Percentiles rank a stretch among this genome's conserved stretches.
phyloP scores from a whole-genome alignment of 257 asterid species.

The Misopates orontium region DNA sequence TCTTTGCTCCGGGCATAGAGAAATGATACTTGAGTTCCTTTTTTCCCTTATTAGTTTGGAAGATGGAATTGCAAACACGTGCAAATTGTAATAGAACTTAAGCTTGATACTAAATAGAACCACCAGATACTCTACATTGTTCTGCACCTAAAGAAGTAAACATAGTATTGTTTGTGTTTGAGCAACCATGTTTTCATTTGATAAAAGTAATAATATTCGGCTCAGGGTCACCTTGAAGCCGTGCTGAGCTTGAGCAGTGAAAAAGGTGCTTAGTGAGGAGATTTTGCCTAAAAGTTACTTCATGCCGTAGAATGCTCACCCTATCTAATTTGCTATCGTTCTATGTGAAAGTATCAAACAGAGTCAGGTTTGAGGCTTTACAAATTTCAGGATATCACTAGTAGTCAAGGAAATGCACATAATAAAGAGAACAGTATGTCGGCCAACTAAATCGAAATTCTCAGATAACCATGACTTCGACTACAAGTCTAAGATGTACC shows the following conservation, averaged over 20 bases:
- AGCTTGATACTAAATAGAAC: too few relatives aligned
- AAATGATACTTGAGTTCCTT: neutral
- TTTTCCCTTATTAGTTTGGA: neutral
- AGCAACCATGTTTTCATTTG: too few relatives aligned
- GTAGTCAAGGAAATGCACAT: neutral
- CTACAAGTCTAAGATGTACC: constrained; percentile 41
- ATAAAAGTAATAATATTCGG: too few relatives aligned
- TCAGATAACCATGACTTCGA: neutral
- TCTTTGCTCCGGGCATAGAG: neutral
- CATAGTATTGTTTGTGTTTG: neutral
- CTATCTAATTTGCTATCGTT: neutral
- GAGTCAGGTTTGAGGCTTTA: neutral
- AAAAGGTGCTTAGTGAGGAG: neutral
- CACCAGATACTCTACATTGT: too few relatives aligned
- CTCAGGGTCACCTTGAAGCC: neutral
- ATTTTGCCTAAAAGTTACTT: neutral
- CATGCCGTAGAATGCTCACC: neutral
- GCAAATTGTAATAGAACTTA: too few relatives aligned
- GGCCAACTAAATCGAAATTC: neutral
- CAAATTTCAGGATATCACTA: neutral
- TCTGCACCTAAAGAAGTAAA: neutral
- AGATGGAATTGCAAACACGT: neutral
- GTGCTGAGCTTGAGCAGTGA: neutral
- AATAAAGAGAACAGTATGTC: neutral
- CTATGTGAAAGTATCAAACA: neutral